phyloP scores from a whole-genome alignment of 108 stramenopile species.

The Cyclostephanos tholiformis region DNA sequence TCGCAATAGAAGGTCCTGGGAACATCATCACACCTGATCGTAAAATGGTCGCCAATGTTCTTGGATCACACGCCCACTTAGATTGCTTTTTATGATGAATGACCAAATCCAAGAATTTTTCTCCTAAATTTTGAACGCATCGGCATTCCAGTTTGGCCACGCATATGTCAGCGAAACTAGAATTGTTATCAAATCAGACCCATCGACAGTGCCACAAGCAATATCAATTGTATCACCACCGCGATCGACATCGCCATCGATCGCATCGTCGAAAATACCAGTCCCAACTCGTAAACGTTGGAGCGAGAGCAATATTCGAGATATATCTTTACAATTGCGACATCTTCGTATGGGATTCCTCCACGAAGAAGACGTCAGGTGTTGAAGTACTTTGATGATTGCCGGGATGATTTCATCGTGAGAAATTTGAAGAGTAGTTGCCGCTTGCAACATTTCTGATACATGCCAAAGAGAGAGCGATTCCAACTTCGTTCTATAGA shows the following conservation, averaged over 20 bases:
- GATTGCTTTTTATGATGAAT: conserved; percentile 20
- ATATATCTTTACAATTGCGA: conserved; percentile 28
- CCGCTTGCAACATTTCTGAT: conserved; percentile 33
- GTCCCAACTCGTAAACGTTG: conserved; percentile 37
- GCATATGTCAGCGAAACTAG: neutral
- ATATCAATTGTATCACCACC: neutral
- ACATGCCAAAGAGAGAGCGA: conserved; percentile 26
- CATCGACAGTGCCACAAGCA: neutral
- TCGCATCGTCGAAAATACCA: conserved; percentile 10
- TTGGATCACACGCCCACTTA: conserved; percentile 28
- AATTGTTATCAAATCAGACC: neutral
- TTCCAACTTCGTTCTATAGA: conserved; percentile 13
- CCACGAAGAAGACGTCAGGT: conserved; percentile 39
- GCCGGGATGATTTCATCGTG: conserved; percentile 23
- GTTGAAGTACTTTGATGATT: conserved; percentile 13
- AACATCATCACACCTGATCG: conserved; percentile 57
- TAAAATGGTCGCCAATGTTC: conserved; percentile 44
- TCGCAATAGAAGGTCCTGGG: conserved; percentile 26
- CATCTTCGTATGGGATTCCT: conserved; percentile 9
- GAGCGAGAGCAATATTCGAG: conserved; percentile 42
- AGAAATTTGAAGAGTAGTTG: conserved; percentile 20
- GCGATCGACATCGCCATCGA: neutral
- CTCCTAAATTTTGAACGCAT: conserved; percentile 25
- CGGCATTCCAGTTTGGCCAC: conserved; percentile 7
- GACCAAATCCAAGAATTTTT: conserved; percentile 38